Evolutionary conservation across 2,329 filamentous ascomycete genomes (phyloP).

Genomic region (Cercospora sp.): DNA sequence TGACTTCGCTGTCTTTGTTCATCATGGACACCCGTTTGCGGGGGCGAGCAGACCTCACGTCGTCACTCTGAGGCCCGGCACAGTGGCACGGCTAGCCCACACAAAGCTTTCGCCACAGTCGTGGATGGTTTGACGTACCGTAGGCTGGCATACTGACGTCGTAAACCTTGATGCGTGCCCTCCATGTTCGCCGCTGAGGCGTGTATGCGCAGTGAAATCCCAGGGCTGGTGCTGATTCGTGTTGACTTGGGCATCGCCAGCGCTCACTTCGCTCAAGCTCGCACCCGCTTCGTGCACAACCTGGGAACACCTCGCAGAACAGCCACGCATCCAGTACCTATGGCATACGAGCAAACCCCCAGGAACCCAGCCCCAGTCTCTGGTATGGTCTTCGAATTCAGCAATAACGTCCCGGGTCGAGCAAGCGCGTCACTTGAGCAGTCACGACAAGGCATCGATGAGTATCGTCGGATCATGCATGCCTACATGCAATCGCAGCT

Average conservation of each 20-base stretch:
- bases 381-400: not conserved
- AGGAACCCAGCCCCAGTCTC: not conserved
- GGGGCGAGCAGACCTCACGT: not conserved
- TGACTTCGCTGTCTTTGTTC: not conserved
- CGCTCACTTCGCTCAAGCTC: not conserved
- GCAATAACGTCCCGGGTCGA: not conserved
- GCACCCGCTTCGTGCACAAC: not conserved
- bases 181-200: not conserved
- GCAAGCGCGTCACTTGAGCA: not conserved
- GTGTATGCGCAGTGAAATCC: not conserved
- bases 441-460: slow-evolving; percentile 6
- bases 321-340: not conserved
- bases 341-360: not conserved
- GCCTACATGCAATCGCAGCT: slow-evolving; percentile 29
- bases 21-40: not conserved
- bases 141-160: not conserved
- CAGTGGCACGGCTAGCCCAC: not conserved
- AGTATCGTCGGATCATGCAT: slow-evolving; percentile 30
- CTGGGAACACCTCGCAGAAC: not conserved
- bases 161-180: not conserved
- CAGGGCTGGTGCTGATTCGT: not conserved
- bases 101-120: slow-evolving; percentile 1
- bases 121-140: not conserved
- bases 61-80: not conserved
- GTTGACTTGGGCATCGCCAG: not conserved